Conservation (phyloP, 257 asterid genomes). For the Gynochthodes officinalis region DNA sequence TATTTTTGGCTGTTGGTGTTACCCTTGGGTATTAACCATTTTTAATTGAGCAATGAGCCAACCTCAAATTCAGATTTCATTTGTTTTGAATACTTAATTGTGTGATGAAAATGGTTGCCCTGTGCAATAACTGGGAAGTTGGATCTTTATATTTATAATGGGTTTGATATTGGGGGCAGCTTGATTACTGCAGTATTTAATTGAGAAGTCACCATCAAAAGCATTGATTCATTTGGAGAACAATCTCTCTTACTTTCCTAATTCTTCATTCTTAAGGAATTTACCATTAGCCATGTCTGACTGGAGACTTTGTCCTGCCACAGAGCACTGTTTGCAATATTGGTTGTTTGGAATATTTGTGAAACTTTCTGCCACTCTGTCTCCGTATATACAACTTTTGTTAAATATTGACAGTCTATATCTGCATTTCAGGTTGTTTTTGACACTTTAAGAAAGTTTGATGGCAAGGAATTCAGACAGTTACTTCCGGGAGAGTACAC, state of each 20-base stretch:
- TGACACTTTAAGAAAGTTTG: constrained; percentile 88
- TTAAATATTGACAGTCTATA: background rate
- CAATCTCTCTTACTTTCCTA: background rate
- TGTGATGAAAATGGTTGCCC: background rate
- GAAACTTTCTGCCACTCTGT: background rate
- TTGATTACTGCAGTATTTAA: background rate
- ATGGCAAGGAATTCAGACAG: constrained; percentile 88
- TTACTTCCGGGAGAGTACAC: constrained; percentile 98
- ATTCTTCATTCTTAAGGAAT: background rate
- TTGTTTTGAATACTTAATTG: background rate
- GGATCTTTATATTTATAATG: background rate
- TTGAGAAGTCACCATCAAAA: background rate
- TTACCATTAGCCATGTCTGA: background rate
- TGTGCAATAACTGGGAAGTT: background rate
- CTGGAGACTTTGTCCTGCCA: background rate
- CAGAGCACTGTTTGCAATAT: too few relatives aligned
- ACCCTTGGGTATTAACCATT: background rate
- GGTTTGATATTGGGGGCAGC: background rate
- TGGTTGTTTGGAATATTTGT: background rate
- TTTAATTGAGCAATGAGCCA: background rate
- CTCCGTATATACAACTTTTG: background rate
- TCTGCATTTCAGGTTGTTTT: constrained; percentile 71
- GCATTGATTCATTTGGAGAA: background rate
- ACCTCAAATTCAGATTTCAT: background rate
- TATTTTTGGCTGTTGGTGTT: background rate